A percentile compares a stretch with the other conserved stretches of the same genome.
Evolutionary conservation across 768 basidiomycete species (phyloP).

Genomic region (Auriscalpium orientale): DNA sequence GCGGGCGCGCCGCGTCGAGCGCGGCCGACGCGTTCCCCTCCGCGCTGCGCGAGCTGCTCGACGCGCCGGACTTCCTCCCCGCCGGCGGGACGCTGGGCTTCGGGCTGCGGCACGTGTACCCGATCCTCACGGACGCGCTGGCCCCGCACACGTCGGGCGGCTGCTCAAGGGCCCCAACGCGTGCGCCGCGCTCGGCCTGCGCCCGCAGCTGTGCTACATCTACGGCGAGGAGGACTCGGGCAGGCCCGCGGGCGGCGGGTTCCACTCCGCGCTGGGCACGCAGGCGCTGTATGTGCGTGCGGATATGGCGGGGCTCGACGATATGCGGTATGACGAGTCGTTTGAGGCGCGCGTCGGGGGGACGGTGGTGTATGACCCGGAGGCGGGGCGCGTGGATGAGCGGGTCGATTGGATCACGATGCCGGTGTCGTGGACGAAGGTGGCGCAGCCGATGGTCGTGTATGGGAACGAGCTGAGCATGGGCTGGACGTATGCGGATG

Average conservation of each 20-base stretch:
- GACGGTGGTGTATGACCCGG: neutral
- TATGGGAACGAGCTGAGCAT: neutral
- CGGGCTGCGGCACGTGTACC: slow-evolving; percentile 31
- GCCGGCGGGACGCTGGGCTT: slow-evolving; percentile 35
- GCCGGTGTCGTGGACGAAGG: neutral
- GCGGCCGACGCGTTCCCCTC: slow-evolving; percentile 6
- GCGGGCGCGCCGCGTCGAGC: slow-evolving; percentile 1
- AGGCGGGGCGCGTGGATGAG: neutral
- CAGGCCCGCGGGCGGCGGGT: no score
- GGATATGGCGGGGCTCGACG: no score
- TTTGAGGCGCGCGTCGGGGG: neutral
- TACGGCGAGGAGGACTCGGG: neutral
- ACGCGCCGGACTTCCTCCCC: slow-evolving; percentile 27
- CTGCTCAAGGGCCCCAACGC: slow-evolving; percentile 1
- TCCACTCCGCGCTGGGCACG: no score
- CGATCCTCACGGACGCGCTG: slow-evolving; percentile 11
- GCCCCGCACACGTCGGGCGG: neutral
- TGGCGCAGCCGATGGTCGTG: neutral
- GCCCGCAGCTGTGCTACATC: neutral
- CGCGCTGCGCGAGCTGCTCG: slow-evolving; percentile 22
- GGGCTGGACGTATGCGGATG: neutral
- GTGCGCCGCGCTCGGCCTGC: neutral
- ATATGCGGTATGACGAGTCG: no score
- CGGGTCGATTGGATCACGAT: slow-evolving; percentile 1
- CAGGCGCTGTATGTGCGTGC: no score